Conservation (phyloP, 2,329 filamentous ascomycete genomes). For the Aureobasidium leucospermi region DNA sequence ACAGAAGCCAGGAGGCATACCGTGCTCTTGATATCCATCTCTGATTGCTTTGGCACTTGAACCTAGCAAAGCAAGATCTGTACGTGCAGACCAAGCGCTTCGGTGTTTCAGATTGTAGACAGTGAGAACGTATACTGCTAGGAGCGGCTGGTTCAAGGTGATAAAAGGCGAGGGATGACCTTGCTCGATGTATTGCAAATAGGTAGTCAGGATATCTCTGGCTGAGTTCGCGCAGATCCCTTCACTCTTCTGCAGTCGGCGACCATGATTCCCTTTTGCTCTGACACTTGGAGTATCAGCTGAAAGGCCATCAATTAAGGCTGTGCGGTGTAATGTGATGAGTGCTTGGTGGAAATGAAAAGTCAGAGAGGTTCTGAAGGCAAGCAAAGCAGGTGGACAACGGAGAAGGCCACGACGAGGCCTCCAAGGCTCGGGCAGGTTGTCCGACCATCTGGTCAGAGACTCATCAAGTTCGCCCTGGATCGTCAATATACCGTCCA, state of each 20-base stretch:
- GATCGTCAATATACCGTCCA: not conserved
- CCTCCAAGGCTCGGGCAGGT: not conserved
- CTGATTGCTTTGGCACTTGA: not conserved
- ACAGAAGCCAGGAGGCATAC: not conserved
- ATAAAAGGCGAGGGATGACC: not conserved
- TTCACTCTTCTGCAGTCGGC: not conserved
- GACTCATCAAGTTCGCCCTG: not conserved
- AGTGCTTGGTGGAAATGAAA: constrained; percentile 3
- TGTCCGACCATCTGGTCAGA: not conserved
- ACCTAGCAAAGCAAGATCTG: not conserved
- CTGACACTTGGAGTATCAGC: not conserved
- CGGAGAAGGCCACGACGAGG: not conserved
- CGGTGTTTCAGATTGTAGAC: not conserved
- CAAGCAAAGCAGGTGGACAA: constrained; percentile 15
- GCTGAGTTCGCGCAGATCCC: not conserved
- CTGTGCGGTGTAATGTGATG: not conserved
- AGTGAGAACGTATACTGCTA: not conserved
- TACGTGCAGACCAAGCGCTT: not conserved
- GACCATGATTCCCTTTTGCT: not conserved
- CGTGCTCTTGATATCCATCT: not conserved
- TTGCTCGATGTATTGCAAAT: not conserved
- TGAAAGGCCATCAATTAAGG: not conserved
- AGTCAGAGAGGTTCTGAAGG: not conserved
- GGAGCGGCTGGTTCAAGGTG: not conserved
- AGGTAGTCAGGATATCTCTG: not conserved